phyloP scores from a whole-genome alignment of 2,329 filamentous ascomycete species.

The Fusarium chlamydosporum region DNA sequence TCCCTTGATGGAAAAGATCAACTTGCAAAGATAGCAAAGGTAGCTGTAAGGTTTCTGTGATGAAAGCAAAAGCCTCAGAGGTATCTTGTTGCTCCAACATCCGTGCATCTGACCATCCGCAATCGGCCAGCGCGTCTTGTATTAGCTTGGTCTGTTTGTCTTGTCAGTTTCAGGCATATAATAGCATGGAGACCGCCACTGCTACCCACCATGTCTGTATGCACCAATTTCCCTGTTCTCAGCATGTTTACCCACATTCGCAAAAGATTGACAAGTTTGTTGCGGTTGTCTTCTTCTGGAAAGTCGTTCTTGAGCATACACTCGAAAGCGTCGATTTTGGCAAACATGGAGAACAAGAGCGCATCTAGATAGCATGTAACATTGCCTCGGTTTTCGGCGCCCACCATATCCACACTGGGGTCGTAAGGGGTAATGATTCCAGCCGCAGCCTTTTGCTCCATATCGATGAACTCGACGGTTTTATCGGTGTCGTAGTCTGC shows the following conservation, averaged over 20 bases:
- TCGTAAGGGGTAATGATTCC: conserved; percentile 84
- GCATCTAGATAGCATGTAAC: conserved; percentile 97
- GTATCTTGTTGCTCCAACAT: conserved; percentile 90
- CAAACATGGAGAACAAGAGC: conserved; percentile 95
- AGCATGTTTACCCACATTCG: conserved; percentile 95
- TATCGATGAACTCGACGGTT: conserved; percentile 80
- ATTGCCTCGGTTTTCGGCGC: conserved; percentile 85
- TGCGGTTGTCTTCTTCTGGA: conserved; percentile 74
- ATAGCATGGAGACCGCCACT: not conserved
- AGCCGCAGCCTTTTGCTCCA: conserved; percentile 85
- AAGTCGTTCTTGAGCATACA: conserved; percentile 88
- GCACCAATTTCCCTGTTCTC: conserved; percentile 86
- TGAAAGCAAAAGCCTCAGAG: conserved; percentile 95
- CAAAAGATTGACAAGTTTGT: conserved; percentile 81
- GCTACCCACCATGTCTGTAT: conserved; percentile 79
- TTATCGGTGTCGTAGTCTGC: conserved; percentile 79
- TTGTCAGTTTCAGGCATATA: conserved; percentile 46
- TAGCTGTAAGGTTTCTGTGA: conserved; percentile 89
- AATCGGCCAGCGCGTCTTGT: conserved; percentile 84
- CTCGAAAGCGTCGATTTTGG: conserved; percentile 89
- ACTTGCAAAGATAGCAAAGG: conserved; percentile 92
- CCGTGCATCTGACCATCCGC: conserved; percentile 88
- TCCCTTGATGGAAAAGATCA: conserved; percentile 93
- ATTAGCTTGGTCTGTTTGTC: conserved; percentile 78
- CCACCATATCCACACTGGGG: conserved; percentile 78